A percentile compares a stretch with the other conserved stretches of the same genome.
Evolutionary conservation across 345 rosid genomes (phyloP).

Genomic region (Bruguiera sexangula): DNA sequence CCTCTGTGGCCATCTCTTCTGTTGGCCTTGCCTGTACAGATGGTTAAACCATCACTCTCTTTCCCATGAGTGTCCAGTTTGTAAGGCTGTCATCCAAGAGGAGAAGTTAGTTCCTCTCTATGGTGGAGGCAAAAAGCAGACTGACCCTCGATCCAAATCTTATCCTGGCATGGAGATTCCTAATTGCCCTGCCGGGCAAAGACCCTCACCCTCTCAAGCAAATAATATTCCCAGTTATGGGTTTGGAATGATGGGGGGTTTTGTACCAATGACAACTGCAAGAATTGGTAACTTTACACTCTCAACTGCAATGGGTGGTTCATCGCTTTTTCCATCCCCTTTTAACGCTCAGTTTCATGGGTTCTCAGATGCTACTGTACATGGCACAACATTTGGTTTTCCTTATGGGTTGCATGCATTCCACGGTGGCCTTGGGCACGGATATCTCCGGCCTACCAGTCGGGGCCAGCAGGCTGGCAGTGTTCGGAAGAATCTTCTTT

Average conservation of each 20-base stretch:
- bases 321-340: constrained; percentile 66
- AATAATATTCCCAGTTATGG: constrained; percentile 49
- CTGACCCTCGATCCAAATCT: constrained; percentile 70
- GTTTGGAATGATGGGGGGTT: constrained; percentile 67
- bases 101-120: constrained; percentile 94
- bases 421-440: constrained; percentile 54
- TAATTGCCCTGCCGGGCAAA: constrained; percentile 62
- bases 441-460: constrained; percentile 30
- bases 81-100: constrained; percentile 87
- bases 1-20: constrained; percentile 90
- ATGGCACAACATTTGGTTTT: constrained; percentile 61
- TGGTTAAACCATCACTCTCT: constrained; percentile 86
- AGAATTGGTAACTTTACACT: constrained; percentile 65
- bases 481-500: constrained; percentile 48
- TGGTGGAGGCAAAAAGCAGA: constrained; percentile 73
- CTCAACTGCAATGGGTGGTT: constrained; percentile 56
- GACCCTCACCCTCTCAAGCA: constrained; percentile 52
- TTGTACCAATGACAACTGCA: constrained; percentile 60
- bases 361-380: constrained; percentile 58
- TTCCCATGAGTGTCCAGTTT: constrained; percentile 87
- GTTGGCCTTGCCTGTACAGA: constrained; percentile 88
- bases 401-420: constrained; percentile 50
- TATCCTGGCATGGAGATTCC: constrained; percentile 71
- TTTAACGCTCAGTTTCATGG: constrained; percentile 74
- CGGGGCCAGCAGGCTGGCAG: constrained; percentile 52